Evolutionary conservation across 148 eudicot genomes (phyloP), one percentile per base, ranked within the genome.

Genomic region (Tetragonia tetragonoides): DNA sequence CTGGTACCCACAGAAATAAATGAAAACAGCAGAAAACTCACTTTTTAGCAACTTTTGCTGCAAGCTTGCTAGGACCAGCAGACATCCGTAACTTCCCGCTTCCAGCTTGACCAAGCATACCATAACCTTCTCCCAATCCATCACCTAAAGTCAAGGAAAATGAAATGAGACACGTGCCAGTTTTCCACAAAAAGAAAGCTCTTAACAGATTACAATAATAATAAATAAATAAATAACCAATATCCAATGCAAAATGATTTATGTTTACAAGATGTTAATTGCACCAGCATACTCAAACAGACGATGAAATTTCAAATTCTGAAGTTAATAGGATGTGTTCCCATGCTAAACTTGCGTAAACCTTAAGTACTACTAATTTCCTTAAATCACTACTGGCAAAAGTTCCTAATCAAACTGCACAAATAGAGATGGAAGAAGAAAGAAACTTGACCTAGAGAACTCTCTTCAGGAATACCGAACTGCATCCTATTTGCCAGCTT

Each of bases 81-180:
- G 99, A 85, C 76, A 95, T 92, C 63, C 97, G 94, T 72, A 95
- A 75, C 84, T 90, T 93, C 68, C 99, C 99, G 79, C 87, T 95
- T 75, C 99, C 97, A 73, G 99, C 97, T 81, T 95, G 99, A 74
- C 99, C 99, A 70, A 95, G 97, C 99, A 95, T 95, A 39, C 99
- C 99, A 84, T 95, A 95, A 68, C 99, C 99, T 85, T 93, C 99
- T 62, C 99, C 99, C 69, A 95, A 83, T 47, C 99, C 99, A 86
- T 95, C 99, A 73, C 99, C 99, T 95, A 71, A 77, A 46, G 41
- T 14, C 18, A 11, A 66, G 42, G 42, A 28, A 68, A 73, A 41
- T 6, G 11, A 53, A 57, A 60, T 47, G 46, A 9, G 23, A 77
- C 49, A 72, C 17, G 54, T 40, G 64, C 42, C 12, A 21, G 5